Evolutionary conservation across 495 filamentous ascomycete species (phyloP), one percentile per base, ranked within the genome.

Genomic region (Penicillium ucsense): DNA sequence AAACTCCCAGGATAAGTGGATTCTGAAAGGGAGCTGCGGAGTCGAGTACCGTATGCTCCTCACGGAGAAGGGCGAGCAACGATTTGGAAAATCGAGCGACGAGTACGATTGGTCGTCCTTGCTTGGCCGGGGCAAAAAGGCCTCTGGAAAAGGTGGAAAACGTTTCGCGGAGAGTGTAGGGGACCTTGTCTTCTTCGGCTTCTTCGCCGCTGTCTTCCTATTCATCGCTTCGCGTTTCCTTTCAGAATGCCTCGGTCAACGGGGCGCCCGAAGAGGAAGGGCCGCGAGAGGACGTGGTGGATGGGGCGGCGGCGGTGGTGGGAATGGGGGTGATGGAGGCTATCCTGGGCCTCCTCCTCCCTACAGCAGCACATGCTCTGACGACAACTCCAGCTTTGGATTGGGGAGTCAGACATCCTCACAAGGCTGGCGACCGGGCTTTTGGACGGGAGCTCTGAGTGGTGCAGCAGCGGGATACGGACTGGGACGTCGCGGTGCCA

Each of bases 11-110:
- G 92, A 98, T 59, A 75, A 77, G 0, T 92, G 88, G 67, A 76
- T 97, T 4, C 69, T 98, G 11, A 87, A 87, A 51, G 91, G 92
- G 4, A 88, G 80, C 57, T 98, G 92, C 66, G 92, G 88, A 3
- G 91, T 95, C 8, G 90, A 98, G 63, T 98, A 97, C 62, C 73
- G 86, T 4, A 60, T 98, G 6, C 55, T 84, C 1, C 66, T 98
- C 33, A 98, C 90, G 4, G 86, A 88, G 11, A 61, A 73, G n/a
- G 91, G 92, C 3, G 82, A 91, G 69, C 59, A 79, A 55, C 80
- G 72, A 57, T 89, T 82, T 54, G 83, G 84, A 0, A 60, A 44
- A 50, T 47, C 41, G 8, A 39, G 38, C 20, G 35, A 38, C 12
- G 38, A 43, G n/a, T 31, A 33, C n/a, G 27, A 30, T 8, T 41